Base-by-base conservation (phyloP, 306 rosid species). In the Gillenia trifoliata region DNA sequence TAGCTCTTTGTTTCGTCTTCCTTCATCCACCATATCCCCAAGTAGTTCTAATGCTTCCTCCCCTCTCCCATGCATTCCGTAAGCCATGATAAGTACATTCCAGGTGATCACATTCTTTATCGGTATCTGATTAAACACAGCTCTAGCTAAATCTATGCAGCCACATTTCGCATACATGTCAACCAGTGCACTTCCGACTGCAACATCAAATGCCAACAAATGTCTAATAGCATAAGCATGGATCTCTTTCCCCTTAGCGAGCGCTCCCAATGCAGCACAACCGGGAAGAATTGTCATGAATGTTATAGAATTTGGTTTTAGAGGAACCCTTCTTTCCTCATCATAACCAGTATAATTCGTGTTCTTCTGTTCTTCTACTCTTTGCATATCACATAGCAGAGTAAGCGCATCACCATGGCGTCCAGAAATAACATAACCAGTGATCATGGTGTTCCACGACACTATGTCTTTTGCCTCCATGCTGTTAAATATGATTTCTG, bases 151-250 rank as follows among this genome's bases (percentile, higher is more conserved):
- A 77, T 84, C 64, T 85, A 90, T 80, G 87, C 87, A 87, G 72
- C 97, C 97, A 66, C 96, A 90, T 81, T 90, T 92, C 38, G 96
- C 97, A 75, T 90, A 92, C 97, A 92, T 92, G 87, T 92, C 97
- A 63, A 88, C 88, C 28, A 90, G 81, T 29, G 96, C 96, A 28
- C 96, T 90, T 66, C 96, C 96, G 10, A 92, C 96, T 0, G 93
- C 97, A 77, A 92, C 80, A 85, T 88, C 96, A 23, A 71, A 73
- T 43, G 91, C 87, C 71, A 88, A 59, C 71, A 74, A 78, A 55
- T 88, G 87, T 76, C 89, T 87, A 15, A 86, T 62, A 34, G 96
- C 93, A 75, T 90, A 92, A 76, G 92, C 87, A 73, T 92, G 96
- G 74, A 92, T 90, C 78, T 90, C 96, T 68, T 85, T 87, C 60